Evolutionary conservation across 192 early-diverging fungal genomes (phyloP).

Genomic region (Entophlyctis luteolus): DNA sequence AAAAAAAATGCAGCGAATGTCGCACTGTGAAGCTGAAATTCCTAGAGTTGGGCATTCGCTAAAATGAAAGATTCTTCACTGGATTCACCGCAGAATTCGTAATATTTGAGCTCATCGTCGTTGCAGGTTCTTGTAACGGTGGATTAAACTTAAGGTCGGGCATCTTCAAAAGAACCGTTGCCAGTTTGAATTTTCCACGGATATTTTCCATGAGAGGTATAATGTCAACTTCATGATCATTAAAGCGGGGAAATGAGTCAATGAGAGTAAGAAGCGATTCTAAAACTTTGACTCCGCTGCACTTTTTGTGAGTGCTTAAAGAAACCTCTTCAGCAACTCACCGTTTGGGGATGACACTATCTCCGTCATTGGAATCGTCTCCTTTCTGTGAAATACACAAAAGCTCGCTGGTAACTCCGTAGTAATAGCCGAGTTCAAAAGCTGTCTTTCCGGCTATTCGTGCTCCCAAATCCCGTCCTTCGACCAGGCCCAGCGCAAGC

Average conservation of each 20-base stretch:
- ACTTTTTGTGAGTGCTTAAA: not conserved
- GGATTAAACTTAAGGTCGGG: no score
- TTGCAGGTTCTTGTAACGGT: no score
- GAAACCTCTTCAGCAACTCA: no score
- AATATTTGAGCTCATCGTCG: no score
- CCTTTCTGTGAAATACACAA: no score
- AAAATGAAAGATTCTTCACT: no score
- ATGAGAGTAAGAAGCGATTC: not conserved
- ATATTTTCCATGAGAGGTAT: slow-evolving; percentile 17
- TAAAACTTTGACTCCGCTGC: not conserved
- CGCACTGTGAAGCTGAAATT: no score
- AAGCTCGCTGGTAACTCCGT: not conserved
- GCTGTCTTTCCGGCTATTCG: slow-evolving; percentile 11
- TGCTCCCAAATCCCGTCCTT: slow-evolving; percentile 8
- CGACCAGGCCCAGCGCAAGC: not conserved
- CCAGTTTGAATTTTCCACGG: slow-evolving; percentile 19
- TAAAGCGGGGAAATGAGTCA: slow-evolving; percentile 1
- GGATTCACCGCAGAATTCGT: no score
- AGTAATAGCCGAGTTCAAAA: slow-evolving; percentile 11
- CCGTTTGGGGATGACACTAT: not conserved
- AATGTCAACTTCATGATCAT: slow-evolving; percentile 7
- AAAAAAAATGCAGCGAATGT: no score
- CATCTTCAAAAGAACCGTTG: slow-evolving; percentile 17
- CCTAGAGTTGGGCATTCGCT: no score
- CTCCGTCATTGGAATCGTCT: not conserved